Evolutionary conservation across 1,139 yeast genomes (phyloP).

Genomic region (Kodamaea suecica): DNA sequence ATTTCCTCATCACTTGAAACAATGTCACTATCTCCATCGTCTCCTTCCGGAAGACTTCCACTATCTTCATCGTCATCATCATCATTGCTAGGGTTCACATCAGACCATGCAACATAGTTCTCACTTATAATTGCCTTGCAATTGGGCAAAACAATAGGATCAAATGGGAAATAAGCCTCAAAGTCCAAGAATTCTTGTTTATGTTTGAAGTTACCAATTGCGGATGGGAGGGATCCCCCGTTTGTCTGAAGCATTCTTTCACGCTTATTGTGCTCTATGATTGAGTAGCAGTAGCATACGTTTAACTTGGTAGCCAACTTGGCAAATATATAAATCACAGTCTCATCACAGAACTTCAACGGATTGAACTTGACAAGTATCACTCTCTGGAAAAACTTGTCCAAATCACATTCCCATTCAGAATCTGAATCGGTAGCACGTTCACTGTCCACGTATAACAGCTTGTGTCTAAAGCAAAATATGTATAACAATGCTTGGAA

Average conservation of each 20-base stretch:
- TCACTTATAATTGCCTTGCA: constrained; percentile 52
- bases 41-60: constrained; percentile 29
- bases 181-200: constrained; percentile 82
- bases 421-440: constrained; percentile 19
- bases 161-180: constrained; percentile 94
- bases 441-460: constrained; percentile 41
- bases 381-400: constrained; percentile 81
- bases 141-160: constrained; percentile 74
- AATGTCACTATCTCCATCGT: constrained; percentile 21
- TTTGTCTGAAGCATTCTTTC: constrained; percentile 48
- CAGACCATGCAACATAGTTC: constrained; percentile 71
- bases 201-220: constrained; percentile 42
- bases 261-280: constrained; percentile 85
- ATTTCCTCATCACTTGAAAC: constrained; percentile 29
- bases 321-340: constrained; percentile 92
- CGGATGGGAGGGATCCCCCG: constrained; percentile 27
- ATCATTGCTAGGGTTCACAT: constrained; percentile 43
- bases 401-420: constrained; percentile 81
- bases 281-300: constrained; percentile 89
- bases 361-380: constrained; percentile 91
- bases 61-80: constrained; percentile 65
- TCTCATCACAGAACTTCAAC: constrained; percentile 86
- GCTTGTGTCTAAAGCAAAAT: constrained; percentile 79
- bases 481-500: constrained; percentile 89
- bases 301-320: constrained; percentile 86